phyloP scores from a whole-genome alignment of 139 green algal genomes.

The Coelastrella sp. region DNA sequence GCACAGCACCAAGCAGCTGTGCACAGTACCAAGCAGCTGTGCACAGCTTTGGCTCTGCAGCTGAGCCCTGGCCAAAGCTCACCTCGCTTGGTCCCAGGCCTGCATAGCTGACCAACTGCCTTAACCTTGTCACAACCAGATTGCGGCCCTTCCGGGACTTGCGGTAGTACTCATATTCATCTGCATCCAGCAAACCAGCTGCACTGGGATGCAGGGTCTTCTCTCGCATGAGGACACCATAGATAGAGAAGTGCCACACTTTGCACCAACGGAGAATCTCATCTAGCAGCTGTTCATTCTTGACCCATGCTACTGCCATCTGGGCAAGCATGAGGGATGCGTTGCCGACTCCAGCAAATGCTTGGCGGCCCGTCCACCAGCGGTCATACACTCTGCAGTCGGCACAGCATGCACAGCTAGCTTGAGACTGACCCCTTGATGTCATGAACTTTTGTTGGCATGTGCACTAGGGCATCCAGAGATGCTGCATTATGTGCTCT shows the following conservation, averaged over 20 bases:
- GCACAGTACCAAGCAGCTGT: not conserved
- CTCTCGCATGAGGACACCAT: not conserved
- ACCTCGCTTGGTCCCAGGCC: not conserved
- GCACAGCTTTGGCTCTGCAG: not conserved
- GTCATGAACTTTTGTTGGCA: too few relatives aligned
- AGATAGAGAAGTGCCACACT: conserved; percentile 7
- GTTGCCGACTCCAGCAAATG: conserved; percentile 10
- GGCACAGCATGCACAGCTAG: not conserved
- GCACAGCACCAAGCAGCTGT: not conserved
- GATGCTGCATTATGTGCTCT: not conserved
- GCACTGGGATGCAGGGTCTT: not conserved
- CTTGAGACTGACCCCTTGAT: not conserved
- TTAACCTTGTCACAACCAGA: not conserved
- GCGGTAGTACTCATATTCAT: not conserved
- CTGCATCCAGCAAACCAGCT: not conserved
- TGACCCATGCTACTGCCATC: not conserved
- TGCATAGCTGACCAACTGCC: not conserved
- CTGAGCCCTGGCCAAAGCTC: not conserved
- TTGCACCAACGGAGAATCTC: conserved; percentile 1
- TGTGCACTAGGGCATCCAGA: too few relatives aligned
- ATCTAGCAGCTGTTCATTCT: not conserved
- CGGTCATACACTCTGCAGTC: not conserved
- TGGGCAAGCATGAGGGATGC: not conserved
- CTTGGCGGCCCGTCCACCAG: not conserved
- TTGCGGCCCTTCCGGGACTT: not conserved